Percentiles rank a stretch among this genome's conserved stretches.
Conservation (phyloP, 441 rosid genomes). For the Syzygium syzygioides region DNA sequence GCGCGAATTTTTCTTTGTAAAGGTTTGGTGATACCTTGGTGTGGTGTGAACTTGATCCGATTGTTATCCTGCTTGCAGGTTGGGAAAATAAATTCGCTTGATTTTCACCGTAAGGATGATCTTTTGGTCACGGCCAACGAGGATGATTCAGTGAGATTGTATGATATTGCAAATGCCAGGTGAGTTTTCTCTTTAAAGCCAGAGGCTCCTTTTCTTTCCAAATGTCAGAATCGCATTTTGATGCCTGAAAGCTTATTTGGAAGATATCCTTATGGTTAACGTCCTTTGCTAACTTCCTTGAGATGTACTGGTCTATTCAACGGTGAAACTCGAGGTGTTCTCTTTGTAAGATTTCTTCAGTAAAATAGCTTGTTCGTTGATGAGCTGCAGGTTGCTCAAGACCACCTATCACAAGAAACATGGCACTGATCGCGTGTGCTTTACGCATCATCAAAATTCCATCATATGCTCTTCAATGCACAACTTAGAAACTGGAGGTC, state of each 20-base stretch:
- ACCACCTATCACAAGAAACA: constrained; percentile 91
- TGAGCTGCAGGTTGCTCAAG: constrained; percentile 62
- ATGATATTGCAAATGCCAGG: constrained; percentile 87
- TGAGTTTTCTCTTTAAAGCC: constrained; percentile 20
- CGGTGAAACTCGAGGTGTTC: background rate
- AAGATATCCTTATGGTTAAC: background rate
- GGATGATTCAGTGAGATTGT: constrained; percentile 90
- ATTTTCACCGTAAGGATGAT: constrained; percentile 88
- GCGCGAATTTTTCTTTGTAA: background rate
- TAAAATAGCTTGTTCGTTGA: background rate
- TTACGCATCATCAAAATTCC: constrained; percentile 93
- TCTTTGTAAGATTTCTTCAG: background rate
- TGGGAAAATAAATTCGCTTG: constrained; percentile 74
- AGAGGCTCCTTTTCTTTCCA: background rate
- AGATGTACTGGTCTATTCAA: background rate
- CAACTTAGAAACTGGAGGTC: constrained; percentile 81
- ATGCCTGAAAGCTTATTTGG: background rate
- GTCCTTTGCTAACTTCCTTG: background rate
- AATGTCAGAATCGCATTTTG: background rate
- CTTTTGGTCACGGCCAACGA: constrained; percentile 84
- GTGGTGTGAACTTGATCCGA: background rate
- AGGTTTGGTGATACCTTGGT: background rate
- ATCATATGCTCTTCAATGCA: constrained; percentile 83
- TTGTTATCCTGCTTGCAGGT: constrained; percentile 35
- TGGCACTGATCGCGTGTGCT: constrained; percentile 89